Base-by-base conservation (phyloP, 1,284 basidiomycete genomes). In the Cutaneotrichosporon daszewskae region DNA sequence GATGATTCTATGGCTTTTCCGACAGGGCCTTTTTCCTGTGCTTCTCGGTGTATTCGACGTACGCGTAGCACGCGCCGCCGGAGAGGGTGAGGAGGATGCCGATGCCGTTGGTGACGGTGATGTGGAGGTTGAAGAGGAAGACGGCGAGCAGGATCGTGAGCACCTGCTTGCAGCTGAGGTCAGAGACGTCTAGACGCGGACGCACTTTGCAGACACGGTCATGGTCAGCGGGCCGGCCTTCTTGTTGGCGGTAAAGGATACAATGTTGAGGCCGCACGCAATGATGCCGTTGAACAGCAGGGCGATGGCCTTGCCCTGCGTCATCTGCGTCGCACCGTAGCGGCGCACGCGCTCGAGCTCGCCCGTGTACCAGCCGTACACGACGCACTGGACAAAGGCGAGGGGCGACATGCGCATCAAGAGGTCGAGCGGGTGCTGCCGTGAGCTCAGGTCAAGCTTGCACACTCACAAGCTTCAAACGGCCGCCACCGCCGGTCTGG, bases 211-310 rank as follows among this genome's bases (percentile, higher is more conserved):
- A 7, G 64, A 67, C 1, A 72, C 66, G 7, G 69, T 69, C 68
- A 71, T 68, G 1, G 67, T 69, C 44, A 68, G 45, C 18, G 67
- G 82, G 3, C 89, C 88, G 0, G 87, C 83, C 64, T 84, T 83
- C 68, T 84, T 84, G 72, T 94, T 95, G 19, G 91, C 86, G 33
- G 85, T 87, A 62, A 94, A 91, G 65, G 85, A 87, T 44, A 92
- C 86, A 6, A 94, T 82, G 61, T 96, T 95, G 33, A 95, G 75
- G 6, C 81, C 84, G 63, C 94, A 95, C 3, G 91, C 91, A 58
- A 95, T 81, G 16, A 76, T 65, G 0, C 88, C 91, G 57, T 95
- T 96, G 35, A 85, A 60, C 4, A 81, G 56, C 26, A 95, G 70
- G 4, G 81, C 79, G 0, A 77, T 46, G 0, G 79, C 72, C 47